Conservation (phyloP, 1,284 basidiomycete species). For the Rhodotorula sp. region DNA sequence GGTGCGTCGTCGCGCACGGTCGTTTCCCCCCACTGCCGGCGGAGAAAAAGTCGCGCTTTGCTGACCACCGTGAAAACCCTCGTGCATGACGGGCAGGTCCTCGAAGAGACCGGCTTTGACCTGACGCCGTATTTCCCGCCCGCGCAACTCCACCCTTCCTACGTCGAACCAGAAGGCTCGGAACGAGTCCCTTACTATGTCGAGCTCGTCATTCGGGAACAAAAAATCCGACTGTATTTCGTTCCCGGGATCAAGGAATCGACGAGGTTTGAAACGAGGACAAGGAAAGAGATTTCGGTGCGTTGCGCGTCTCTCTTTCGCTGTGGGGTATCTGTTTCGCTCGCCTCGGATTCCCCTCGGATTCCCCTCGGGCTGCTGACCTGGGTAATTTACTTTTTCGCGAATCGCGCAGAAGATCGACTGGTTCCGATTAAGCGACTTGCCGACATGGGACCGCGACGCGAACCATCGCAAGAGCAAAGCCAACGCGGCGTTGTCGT, state of each 20-base stretch:
- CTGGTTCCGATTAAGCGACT: constrained; percentile 86
- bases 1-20: constrained; percentile 54
- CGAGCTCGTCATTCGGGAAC: constrained; percentile 83
- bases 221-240: constrained; percentile 86
- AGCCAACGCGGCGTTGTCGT: constrained; percentile 44
- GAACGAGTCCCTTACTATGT: constrained; percentile 59
- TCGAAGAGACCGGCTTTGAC: constrained; percentile 93
- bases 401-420: constrained; percentile 73
- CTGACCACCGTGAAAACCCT: neutral
- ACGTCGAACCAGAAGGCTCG: constrained; percentile 38
- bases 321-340: no score
- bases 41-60: no score
- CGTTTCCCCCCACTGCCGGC: neutral
- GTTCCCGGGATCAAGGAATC: constrained; percentile 86
- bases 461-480: neutral
- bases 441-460: constrained; percentile 78
- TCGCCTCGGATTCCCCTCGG: no score
- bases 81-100: constrained; percentile 60
- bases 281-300: constrained; percentile 97
- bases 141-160: constrained; percentile 30
- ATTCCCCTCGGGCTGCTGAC: neutral
- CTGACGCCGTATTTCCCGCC: constrained; percentile 62
- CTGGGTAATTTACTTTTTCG: neutral
- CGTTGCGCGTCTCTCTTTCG: constrained; percentile 46
- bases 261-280: constrained; percentile 86